Percentiles rank a stretch among this genome's conserved stretches.
Evolutionary conservation across 108 stramenopile genomes (phyloP).

Genomic region (Cafeteria roenbergensis): DNA sequence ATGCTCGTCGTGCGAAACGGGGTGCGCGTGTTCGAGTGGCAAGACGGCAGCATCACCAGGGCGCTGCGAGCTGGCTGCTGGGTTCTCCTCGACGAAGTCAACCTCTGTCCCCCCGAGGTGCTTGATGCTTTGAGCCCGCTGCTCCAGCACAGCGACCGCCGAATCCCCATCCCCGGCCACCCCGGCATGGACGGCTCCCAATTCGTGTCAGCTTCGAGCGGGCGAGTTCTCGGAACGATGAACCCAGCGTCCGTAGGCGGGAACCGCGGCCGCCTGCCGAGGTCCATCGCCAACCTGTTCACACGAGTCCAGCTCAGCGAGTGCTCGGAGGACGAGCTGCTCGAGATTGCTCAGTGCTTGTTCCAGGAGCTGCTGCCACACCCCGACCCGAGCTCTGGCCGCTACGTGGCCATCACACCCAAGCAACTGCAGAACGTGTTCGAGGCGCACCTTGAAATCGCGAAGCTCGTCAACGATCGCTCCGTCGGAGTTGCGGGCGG

Average conservation of each 20-base stretch:
- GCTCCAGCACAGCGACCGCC: no score
- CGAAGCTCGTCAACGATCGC: no score
- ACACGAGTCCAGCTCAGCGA: background rate
- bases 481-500: no score
- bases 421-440: no score
- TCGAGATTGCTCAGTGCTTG: background rate
- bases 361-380: no score
- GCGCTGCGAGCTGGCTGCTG: background rate
- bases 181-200: no score
- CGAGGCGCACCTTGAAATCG: no score
- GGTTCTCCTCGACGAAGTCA: constrained; percentile 17
- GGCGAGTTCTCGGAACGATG: constrained; percentile 8
- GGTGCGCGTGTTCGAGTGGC: constrained; percentile 14
- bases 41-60: constrained; percentile 8
- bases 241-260: constrained; percentile 10
- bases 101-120: constrained; percentile 10
- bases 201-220: no score
- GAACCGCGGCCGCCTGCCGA: background rate
- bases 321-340: background rate
- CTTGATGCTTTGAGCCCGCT: constrained; percentile 7
- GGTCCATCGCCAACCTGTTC: constrained; percentile 9
- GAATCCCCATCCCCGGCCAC: background rate
- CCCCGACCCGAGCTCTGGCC: no score
- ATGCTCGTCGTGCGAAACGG: background rate
- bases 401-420: no score